Base-by-base conservation (phyloP, 345 rosid genomes). In the Citrus australasica region DNA sequence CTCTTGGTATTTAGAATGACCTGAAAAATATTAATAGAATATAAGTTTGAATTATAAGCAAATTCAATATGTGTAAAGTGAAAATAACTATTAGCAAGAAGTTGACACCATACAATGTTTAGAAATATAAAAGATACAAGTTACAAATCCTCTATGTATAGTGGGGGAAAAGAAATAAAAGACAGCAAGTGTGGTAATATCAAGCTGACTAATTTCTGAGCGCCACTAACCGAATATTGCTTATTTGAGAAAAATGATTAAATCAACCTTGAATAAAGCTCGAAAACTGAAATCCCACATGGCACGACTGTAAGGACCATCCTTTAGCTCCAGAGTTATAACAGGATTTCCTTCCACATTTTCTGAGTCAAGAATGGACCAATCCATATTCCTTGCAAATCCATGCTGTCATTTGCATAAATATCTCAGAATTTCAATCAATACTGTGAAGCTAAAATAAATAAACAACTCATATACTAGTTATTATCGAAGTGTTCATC, bases 221-320 rank as follows among this genome's bases (percentile, higher is more conserved):
- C 5, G 56, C 21, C 67, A 64, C 32, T 55, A 33, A 40, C 69
- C 75, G 59, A 51, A 24, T 5, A 72, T 38, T 62, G 9, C 55
- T 40, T 48, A 62, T 37, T 33, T 14, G 63, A 75, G 56, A 32
- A 38, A 81, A 75, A 64, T 53, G 68, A 75, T 30, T 13, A 30
- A 62, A 55, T 40, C 62, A 55, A 86, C 98, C 96, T 92, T 95
- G 89, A 83, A 93, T 59, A 88, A 80, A 80, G 97, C 98, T 67
- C 84, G 92, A 83, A 95, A 95, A 85, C 94, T 83, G 83, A 84
- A 93, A 86, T 93, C 97, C 99, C 99, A 95, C 94, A 95, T 95
- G 76, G 90, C 81, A 67, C 89, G 96, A 84, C 97, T 92, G 76
- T 93, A 95, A 46, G 96, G 92, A 73, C 85, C 90, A 83, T 95